Conservation (phyloP, 1,284 basidiomycete species). For the Fereydounia khargensis region DNA sequence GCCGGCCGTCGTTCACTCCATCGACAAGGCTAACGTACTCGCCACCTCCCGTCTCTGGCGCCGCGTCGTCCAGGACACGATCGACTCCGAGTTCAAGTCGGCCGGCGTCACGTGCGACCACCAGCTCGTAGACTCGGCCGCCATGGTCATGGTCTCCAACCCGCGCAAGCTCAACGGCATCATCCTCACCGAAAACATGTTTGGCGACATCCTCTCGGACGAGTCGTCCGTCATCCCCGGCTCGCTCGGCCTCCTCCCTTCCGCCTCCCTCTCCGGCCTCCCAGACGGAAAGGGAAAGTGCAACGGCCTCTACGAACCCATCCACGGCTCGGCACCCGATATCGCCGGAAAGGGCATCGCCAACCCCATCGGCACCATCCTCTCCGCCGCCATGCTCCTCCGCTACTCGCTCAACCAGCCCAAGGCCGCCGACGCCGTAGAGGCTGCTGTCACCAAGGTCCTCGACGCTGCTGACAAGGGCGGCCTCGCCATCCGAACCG, state of each 20-base stretch:
- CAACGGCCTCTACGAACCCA: slow-evolving; percentile 90
- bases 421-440: slow-evolving; percentile 77
- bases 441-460: slow-evolving; percentile 81
- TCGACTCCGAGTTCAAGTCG: slow-evolving; percentile 44
- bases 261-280: slow-evolving; percentile 88
- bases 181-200: slow-evolving; percentile 56
- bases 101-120: slow-evolving; percentile 62
- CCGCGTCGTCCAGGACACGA: slow-evolving; percentile 61
- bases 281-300: slow-evolving; percentile 71
- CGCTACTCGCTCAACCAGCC: slow-evolving; percentile 84
- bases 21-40: slow-evolving; percentile 99
- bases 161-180: slow-evolving; percentile 95
- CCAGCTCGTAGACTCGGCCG: slow-evolving; percentile 85
- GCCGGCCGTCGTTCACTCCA: slow-evolving; percentile 82
- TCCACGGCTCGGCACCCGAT: slow-evolving; percentile 75
- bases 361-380: slow-evolving; percentile 95
- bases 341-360: slow-evolving; percentile 93
- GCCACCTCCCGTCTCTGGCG: slow-evolving; percentile 94
- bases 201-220: slow-evolving; percentile 75
- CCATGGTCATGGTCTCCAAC: slow-evolving; percentile 91
- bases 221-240: slow-evolving; percentile 97
- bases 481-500: slow-evolving; percentile 77
- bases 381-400: slow-evolving; percentile 90
- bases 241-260: slow-evolving; percentile 90
- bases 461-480: slow-evolving; percentile 73